phyloP scores from a whole-genome alignment of 371 early-diverging fungal genomes.

The Smittium culicis region DNA sequence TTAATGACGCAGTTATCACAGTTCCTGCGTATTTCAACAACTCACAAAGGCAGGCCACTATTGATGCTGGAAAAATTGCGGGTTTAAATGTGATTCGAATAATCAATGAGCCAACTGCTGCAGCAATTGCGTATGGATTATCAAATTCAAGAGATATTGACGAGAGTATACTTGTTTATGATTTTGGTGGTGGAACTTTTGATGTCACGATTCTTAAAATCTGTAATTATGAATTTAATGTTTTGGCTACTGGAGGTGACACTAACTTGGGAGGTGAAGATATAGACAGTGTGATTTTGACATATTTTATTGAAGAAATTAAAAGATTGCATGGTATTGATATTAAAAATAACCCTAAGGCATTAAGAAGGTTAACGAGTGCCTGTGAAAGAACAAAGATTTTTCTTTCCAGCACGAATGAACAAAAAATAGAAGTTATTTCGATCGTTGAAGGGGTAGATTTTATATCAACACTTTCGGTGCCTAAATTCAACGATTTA shows the following conservation, averaged over 20 bases:
- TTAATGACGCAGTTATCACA: conserved; percentile 87
- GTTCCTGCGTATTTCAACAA: conserved; percentile 98
- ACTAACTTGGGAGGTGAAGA: conserved; percentile 98
- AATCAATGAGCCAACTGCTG: conserved; percentile 97
- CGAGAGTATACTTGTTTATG: conserved; percentile 83
- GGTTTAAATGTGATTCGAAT: conserved; percentile 93
- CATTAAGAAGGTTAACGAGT: conserved; percentile 85
- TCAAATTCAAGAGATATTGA: conserved; percentile 72
- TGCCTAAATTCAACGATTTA: conserved; percentile 94
- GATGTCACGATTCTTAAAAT: conserved; percentile 92
- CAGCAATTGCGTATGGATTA: conserved; percentile 94
- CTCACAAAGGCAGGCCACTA: conserved; percentile 96
- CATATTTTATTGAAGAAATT: conserved; percentile 77
- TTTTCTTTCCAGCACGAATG: conserved; percentile 72
- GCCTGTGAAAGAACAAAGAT: conserved; percentile 94
- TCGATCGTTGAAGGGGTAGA: conserved; percentile 85
- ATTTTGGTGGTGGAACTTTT: conserved; percentile 96
- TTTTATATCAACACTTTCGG: conserved; percentile 84
- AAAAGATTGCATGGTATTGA: conserved; percentile 86
- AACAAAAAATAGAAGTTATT: conserved; percentile 84
- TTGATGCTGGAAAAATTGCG: conserved; percentile 90
- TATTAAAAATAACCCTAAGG: conserved; percentile 66
- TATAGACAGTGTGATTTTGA: conserved; percentile 88
- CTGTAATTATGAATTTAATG: conserved; percentile 85
- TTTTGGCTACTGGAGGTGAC: conserved; percentile 91